Conservation (phyloP, 2,329 filamentous ascomycete genomes). For the Ophiostoma piceae region DNA sequence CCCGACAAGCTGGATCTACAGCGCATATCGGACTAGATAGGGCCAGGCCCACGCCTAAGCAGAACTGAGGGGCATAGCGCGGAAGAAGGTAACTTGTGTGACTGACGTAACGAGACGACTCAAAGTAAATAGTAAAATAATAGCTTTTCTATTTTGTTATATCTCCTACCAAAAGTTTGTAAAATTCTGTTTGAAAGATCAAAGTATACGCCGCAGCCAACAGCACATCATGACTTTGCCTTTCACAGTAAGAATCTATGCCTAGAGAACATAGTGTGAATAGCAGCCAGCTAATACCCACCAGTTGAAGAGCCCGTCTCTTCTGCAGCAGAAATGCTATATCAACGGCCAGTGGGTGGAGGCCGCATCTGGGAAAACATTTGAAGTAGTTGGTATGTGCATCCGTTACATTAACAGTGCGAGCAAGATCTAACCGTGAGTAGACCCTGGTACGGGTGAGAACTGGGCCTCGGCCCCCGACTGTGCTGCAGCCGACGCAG, state of each 20-base stretch:
- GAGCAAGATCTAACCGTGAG: background rate
- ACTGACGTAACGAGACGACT: background rate
- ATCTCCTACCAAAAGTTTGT: background rate
- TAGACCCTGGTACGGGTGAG: conserved; percentile 2
- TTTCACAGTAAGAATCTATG: background rate
- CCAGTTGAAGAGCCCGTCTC: background rate
- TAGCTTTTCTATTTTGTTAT: background rate
- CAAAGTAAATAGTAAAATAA: background rate
- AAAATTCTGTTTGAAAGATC: too few species aligned
- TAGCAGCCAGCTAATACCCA: background rate
- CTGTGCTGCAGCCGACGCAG: conserved; percentile 33
- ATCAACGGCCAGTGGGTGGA: conserved; percentile 15
- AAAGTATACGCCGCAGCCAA: background rate
- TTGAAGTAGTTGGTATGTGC: background rate
- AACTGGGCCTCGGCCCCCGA: background rate
- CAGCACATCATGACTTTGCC: background rate
- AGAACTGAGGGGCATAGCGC: background rate
- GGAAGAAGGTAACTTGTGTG: background rate
- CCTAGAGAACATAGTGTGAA: background rate
- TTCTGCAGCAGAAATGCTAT: conserved; percentile 12
- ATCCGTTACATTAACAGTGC: background rate
- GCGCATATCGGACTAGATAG: background rate
- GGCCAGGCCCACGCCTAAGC: background rate
- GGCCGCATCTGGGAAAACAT: background rate
- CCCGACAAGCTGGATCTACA: background rate